These are phyloP conservation scores for Globisporangium radiosum DNA, from an alignment of 352 stramenopile genomes.

Conservation along the genomic window DNA sequence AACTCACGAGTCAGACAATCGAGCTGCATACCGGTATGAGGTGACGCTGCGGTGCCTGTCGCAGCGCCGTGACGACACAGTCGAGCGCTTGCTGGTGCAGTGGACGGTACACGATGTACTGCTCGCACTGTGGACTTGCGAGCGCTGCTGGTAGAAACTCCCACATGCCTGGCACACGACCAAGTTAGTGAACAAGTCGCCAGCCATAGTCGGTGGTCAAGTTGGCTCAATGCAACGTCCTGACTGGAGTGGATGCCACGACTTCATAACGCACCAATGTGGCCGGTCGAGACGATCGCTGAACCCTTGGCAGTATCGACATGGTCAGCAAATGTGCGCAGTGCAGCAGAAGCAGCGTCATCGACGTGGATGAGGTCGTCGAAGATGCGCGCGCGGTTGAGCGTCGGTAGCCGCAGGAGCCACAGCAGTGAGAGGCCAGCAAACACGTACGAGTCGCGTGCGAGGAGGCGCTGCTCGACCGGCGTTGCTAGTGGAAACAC, in stretches of 20 bases:
- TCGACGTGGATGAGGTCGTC: constrained; percentile 14
- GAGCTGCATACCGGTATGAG: constrained; percentile 34
- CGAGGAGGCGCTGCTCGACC: constrained; percentile 13
- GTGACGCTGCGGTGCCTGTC: constrained; percentile 18
- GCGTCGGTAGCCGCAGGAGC: constrained; percentile 31
- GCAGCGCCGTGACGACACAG: constrained; percentile 28
- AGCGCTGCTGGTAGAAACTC: constrained; percentile 42
- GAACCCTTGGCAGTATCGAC: constrained; percentile 2
- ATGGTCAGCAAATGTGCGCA: neutral
- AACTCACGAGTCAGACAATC: neutral
- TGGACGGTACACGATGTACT: constrained; percentile 59
- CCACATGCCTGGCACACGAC: constrained; percentile 29
- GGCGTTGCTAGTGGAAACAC: constrained; percentile 16
- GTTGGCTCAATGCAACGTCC: too few relatives aligned
- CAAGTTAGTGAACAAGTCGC: neutral
- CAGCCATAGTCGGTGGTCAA: neutral
- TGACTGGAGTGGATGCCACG: too few relatives aligned
- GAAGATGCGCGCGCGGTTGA: constrained; percentile 12
- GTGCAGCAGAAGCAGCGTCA: neutral
- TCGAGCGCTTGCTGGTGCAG: constrained; percentile 37
- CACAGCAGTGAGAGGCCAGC: constrained; percentile 40
- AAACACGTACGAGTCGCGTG: constrained; percentile 25
- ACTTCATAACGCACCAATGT: constrained; percentile 22
- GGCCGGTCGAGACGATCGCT: constrained; percentile 38
- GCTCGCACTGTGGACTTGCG: constrained; percentile 20